Evolutionary conservation across 2,329 filamentous ascomycete species (phyloP), one percentile per base, ranked within the genome.

Genomic region (Cladosporium sp.): DNA sequence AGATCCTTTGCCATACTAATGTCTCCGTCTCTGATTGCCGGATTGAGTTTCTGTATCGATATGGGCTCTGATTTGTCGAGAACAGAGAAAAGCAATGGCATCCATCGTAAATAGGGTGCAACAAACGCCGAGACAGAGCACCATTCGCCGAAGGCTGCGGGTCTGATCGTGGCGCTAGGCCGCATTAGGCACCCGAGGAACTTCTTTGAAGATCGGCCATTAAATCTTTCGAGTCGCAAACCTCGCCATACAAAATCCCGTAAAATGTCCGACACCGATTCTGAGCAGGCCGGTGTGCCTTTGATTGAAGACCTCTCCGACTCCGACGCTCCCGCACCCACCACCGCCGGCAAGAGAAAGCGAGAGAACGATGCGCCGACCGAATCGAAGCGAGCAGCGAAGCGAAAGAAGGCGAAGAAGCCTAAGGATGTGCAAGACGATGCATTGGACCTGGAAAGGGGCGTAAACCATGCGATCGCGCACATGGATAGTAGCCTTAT

Each of bases 401-500:
- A 80, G 71, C 66, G 70, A 50, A 86, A 77, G 72, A 85, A 81
- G 70, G 77, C 75, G 56, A 74, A 74, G 63, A 75, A 79, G 64
- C 71, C 73, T 50, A 74, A 79, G 54, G 83, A 89, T 65, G 77
- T 82, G 41, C 82, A 89, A 62, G 80, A 85, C 33, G 85, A 74
- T 43, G 70, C 74, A 16, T 54, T 77, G 53, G 73, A 77, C 55
- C 64, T 69, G 55, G 67, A 72, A 60, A 58, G 70, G 34, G 70
- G 86, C 6, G 74, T 96, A 59, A 95, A 96, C 71, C 83, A 82
- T 58, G 81, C 87, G 3, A 87, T 96, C 66, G 81, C 83, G 42
- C 81, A 83, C 56, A 91, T 96, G 85, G 89, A 95, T 68, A 85
- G 82, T 55, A 82, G 85, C 59, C 77, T 96, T 40, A 74, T 96